Percentiles rank a stretch among this genome's conserved stretches.
Conservation (phyloP, 306 rosid genomes). For the Castanospermum australe region DNA sequence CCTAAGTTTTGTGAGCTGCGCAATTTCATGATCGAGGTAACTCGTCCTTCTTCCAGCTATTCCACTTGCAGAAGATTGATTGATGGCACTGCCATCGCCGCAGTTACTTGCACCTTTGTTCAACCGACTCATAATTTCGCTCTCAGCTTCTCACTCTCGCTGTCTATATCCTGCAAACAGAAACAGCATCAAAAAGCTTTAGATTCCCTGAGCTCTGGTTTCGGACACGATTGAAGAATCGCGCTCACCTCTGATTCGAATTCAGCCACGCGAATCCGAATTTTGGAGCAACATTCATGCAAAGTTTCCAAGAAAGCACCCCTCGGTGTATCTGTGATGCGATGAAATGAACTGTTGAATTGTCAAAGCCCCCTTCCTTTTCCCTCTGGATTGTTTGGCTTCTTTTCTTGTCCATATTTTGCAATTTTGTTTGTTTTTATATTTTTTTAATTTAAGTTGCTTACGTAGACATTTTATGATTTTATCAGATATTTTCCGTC, state of each 20-base stretch:
- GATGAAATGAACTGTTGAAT: background rate
- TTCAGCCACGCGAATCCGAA: no score
- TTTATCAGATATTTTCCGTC: no score
- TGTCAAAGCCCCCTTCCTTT: background rate
- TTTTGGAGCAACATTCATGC: no score
- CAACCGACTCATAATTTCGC: slow-evolving; percentile 45
- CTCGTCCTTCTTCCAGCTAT: slow-evolving; percentile 15
- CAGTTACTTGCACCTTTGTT: slow-evolving; percentile 32
- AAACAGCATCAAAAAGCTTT: slow-evolving; percentile 2
- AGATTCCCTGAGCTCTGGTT: slow-evolving; percentile 10
- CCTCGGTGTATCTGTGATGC: no score
- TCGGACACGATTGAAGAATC: no score
- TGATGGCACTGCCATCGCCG: slow-evolving; percentile 12
- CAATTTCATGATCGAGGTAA: slow-evolving; percentile 56
- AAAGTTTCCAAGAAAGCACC: no score
- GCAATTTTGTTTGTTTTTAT: no score
- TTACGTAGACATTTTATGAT: no score
- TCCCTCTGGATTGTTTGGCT: no score
- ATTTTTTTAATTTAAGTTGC: no score
- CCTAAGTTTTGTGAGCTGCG: slow-evolving; percentile 49
- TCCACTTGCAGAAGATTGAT: slow-evolving; percentile 28
- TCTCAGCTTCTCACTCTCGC: no score
- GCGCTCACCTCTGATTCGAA: slow-evolving; percentile 4
- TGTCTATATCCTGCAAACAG: slow-evolving; percentile 35
- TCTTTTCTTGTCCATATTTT: no score